Percentiles rank a stretch among this genome's conserved stretches.
These are phyloP conservation scores for Colletotrichum sp. DNA, from an alignment of 2,329 filamentous ascomycete genomes.

Conservation along the genomic window DNA sequence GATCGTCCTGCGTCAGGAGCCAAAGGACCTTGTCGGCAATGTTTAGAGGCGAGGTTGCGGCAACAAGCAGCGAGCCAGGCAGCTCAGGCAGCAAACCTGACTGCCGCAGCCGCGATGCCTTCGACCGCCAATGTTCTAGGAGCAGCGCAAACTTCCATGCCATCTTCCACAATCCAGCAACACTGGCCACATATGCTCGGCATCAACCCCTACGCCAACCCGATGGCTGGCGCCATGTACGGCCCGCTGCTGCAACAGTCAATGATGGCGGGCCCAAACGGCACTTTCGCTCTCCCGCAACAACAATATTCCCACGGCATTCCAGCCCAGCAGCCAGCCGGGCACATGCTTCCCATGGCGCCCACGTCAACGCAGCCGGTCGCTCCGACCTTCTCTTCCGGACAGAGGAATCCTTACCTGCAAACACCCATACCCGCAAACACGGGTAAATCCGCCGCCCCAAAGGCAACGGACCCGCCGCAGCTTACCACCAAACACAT, in stretches of 20 bases:
- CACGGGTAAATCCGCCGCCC: background rate
- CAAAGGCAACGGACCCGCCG: slow-evolving; percentile 22
- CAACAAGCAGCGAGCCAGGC: slow-evolving; percentile 12
- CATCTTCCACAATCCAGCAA: background rate
- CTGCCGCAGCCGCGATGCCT: background rate
- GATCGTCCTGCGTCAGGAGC: background rate
- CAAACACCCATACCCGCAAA: background rate
- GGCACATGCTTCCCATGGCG: background rate
- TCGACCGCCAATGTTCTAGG: background rate
- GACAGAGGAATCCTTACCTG: background rate
- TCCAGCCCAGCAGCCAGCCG: background rate
- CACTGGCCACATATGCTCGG: slow-evolving; percentile 10
- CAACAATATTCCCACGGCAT: background rate
- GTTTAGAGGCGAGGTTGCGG: slow-evolving; percentile 15
- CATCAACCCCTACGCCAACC: slow-evolving; percentile 14
- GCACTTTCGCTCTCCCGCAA: background rate
- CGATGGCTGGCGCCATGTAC: slow-evolving; percentile 8
- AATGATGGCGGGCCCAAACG: background rate
- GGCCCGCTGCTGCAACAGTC: slow-evolving; percentile 12
- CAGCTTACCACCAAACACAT: slow-evolving; percentile 40
- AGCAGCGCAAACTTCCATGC: background rate
- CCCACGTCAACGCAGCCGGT: background rate
- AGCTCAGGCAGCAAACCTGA: slow-evolving; percentile 1
- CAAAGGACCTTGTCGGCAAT: slow-evolving; percentile 17
- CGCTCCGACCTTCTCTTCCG: background rate